These are phyloP conservation scores for Populus hybrid DNA, from an alignment of 441 rosid species.

Conservation along the genomic window DNA sequence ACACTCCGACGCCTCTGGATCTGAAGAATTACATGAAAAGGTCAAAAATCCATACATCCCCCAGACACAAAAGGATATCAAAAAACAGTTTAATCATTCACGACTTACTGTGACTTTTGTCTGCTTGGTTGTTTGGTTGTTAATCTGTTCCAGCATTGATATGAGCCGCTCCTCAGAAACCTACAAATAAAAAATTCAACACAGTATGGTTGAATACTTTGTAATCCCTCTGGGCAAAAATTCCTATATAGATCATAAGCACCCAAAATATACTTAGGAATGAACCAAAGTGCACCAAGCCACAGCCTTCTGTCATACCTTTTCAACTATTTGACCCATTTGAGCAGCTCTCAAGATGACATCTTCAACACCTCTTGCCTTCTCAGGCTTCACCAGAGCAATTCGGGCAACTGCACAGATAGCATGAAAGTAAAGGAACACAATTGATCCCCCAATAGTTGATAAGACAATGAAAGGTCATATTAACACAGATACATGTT, in stretches of 20 bases:
- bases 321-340: slow-evolving; percentile 87
- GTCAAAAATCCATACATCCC: not conserved
- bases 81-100: not conserved
- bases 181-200: slow-evolving; percentile 28
- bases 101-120: slow-evolving; percentile 84
- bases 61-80: not conserved
- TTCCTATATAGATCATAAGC: not conserved
- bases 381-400: slow-evolving; percentile 98
- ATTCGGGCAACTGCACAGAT: slow-evolving; percentile 70
- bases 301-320: slow-evolving; percentile 42
- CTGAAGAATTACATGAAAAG: slow-evolving; percentile 32
- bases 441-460: not conserved
- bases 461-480: not conserved
- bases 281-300: slow-evolving; percentile 1
- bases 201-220: not conserved
- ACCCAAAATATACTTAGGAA: not conserved
- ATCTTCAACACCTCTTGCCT: slow-evolving; percentile 94
- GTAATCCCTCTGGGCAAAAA: not conserved
- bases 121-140: slow-evolving; percentile 82
- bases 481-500: not conserved
- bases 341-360: slow-evolving; percentile 82
- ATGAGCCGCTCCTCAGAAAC: slow-evolving; percentile 94
- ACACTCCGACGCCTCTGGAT: slow-evolving; percentile 94
- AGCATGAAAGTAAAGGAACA: not conserved
- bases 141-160: slow-evolving; percentile 81